A percentile compares a stretch with the other conserved stretches of the same genome.
phyloP scores from a whole-genome alignment of 2,329 filamentous ascomycete species.

The Aureobasidium musti region DNA sequence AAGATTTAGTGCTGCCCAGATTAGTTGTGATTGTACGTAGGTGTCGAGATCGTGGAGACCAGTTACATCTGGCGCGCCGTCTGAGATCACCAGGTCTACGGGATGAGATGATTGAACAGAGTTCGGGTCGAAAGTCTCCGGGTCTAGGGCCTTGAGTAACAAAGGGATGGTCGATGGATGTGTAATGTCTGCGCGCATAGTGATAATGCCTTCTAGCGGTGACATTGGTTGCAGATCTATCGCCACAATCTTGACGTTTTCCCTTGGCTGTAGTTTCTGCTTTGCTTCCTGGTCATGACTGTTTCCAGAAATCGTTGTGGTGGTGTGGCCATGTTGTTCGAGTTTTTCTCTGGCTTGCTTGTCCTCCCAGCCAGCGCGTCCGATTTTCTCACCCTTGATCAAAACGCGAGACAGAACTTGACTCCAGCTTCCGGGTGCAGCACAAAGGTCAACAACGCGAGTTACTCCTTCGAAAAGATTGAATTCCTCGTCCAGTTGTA shows the following conservation, averaged over 20 bases:
- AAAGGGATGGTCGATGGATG: slow-evolving; percentile 93
- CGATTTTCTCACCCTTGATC: slow-evolving; percentile 91
- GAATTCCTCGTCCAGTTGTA: slow-evolving; percentile 96
- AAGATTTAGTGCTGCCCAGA: slow-evolving; percentile 91
- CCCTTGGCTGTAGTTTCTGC: slow-evolving; percentile 33
- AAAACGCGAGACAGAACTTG: slow-evolving; percentile 92
- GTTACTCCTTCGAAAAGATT: slow-evolving; percentile 89
- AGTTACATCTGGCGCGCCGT: slow-evolving; percentile 94
- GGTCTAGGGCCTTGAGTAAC: slow-evolving; percentile 80
- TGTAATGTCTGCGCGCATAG: slow-evolving; percentile 92
- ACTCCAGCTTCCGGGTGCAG: slow-evolving; percentile 94
- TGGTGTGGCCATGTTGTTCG: slow-evolving; percentile 54
- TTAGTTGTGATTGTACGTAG: slow-evolving; percentile 92
- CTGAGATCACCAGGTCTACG: slow-evolving; percentile 91
- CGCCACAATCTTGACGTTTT: slow-evolving; percentile 84
- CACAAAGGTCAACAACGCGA: slow-evolving; percentile 92
- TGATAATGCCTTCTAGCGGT: slow-evolving; percentile 87
- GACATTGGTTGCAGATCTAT: slow-evolving; percentile 97
- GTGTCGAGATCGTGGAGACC: slow-evolving; percentile 97
- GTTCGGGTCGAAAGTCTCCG: slow-evolving; percentile 53
- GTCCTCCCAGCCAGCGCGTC: slow-evolving; percentile 82
- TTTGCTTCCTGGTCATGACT: slow-evolving; percentile 24
- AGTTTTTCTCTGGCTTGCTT: slow-evolving; percentile 68
- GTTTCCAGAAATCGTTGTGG: background rate
- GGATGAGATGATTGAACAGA: slow-evolving; percentile 63